These are phyloP conservation scores for Chlorophyllum brunneum DNA, from an alignment of 768 basidiomycete species.

Conservation along the genomic window DNA sequence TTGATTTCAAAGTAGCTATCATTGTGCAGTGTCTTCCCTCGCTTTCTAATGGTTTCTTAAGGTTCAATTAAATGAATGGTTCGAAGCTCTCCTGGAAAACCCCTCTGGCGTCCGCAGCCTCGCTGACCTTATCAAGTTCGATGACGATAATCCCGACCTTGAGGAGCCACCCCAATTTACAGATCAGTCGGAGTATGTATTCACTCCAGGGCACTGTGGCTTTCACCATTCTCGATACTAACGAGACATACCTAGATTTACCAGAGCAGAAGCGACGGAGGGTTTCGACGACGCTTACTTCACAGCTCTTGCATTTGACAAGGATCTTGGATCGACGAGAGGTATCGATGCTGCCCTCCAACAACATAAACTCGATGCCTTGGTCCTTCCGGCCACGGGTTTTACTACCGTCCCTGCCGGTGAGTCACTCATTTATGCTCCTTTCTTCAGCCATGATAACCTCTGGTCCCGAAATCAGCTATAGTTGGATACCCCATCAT, in stretches of 20 bases:
- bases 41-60: conserved; percentile 18
- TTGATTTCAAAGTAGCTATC: conserved; percentile 53
- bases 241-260: conserved; percentile 28
- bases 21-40: background rate
- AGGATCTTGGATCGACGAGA: conserved; percentile 42
- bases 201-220: background rate
- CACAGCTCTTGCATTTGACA: conserved; percentile 38
- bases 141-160: conserved; percentile 45
- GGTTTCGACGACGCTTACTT: conserved; percentile 42
- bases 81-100: conserved; percentile 41
- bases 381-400: conserved; percentile 44
- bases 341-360: conserved; percentile 54
- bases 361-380: conserved; percentile 43
- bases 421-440: conserved; percentile 12
- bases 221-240: background rate
- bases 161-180: conserved; percentile 40
- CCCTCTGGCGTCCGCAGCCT: conserved; percentile 54
- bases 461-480: conserved; percentile 27
- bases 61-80: conserved; percentile 52
- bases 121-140: conserved; percentile 55
- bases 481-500: conserved; percentile 66
- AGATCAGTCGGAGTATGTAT: conserved; percentile 33
- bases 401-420: conserved; percentile 38
- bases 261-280: conserved; percentile 32
- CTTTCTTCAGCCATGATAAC: conserved; percentile 16